Conservation (phyloP, 805 yeast genomes). For the Myxozyma kluyveri region DNA sequence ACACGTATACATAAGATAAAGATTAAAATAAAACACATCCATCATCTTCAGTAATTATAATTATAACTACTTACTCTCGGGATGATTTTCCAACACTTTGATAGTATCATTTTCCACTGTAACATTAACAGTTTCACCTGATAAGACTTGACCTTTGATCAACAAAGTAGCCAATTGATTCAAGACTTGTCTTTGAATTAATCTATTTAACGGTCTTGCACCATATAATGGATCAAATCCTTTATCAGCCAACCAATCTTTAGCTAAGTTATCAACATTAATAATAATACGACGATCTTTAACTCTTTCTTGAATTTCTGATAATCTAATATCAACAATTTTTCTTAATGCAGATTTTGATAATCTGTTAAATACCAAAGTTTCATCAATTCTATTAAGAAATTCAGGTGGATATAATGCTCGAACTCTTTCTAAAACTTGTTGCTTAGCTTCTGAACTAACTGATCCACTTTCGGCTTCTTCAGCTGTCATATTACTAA, state of each 20-base stretch:
- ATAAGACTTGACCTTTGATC: conserved; percentile 72
- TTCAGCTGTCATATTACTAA: conserved; percentile 53
- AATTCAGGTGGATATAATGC: conserved; percentile 89
- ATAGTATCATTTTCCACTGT: conserved; percentile 47
- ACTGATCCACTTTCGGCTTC: conserved; percentile 50
- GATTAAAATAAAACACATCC: no score
- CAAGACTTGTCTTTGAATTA: conserved; percentile 76
- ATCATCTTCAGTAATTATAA: no score
- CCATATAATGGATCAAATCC: conserved; percentile 94
- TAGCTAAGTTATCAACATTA: conserved; percentile 59
- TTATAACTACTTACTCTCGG: not conserved
- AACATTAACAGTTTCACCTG: conserved; percentile 55
- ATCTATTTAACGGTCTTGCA: conserved; percentile 91
- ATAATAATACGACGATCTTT: conserved; percentile 70
- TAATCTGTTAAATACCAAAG: conserved; percentile 87
- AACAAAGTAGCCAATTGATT: conserved; percentile 82
- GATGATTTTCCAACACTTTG: conserved; percentile 48
- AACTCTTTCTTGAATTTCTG: conserved; percentile 76
- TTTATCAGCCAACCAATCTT: conserved; percentile 71
- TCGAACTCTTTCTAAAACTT: conserved; percentile 68
- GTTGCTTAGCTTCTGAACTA: conserved; percentile 49
- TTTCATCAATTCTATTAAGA: conserved; percentile 88
- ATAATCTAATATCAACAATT: conserved; percentile 80
- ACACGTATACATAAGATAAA: no score
- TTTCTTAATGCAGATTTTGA: conserved; percentile 70